Evolutionary conservation across 2,329 filamentous ascomycete genomes (phyloP).

Genomic region (Byssochlamys sp.): DNA sequence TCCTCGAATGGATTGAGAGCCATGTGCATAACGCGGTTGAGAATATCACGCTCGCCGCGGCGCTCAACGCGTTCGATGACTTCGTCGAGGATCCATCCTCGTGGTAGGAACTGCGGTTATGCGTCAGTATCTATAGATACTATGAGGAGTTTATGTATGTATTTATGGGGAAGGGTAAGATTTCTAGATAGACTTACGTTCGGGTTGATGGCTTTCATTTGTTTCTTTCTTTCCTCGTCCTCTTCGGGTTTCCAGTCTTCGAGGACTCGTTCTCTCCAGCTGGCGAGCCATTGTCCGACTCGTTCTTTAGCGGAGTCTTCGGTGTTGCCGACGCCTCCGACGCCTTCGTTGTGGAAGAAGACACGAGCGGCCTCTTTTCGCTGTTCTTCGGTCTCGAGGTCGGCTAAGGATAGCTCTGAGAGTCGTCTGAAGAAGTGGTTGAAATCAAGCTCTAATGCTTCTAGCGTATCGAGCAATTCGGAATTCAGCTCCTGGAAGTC

Average conservation of each 20-base stretch:
- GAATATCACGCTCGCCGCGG: conserved; percentile 66
- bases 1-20: conserved; percentile 76
- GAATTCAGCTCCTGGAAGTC: conserved; percentile 78
- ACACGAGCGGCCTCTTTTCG: conserved; percentile 55
- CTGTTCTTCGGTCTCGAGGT: conserved; percentile 56
- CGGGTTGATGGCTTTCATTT: conserved; percentile 82
- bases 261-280: conserved; percentile 60
- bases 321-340: conserved; percentile 47
- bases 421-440: conserved; percentile 85
- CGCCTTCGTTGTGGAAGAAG: conserved; percentile 73
- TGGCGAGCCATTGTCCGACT: conserved; percentile 70
- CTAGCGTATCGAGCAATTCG: conserved; percentile 70
- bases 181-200: conserved; percentile 41
- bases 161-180: background rate
- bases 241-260: conserved; percentile 63
- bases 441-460: conserved; percentile 78
- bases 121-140: background rate
- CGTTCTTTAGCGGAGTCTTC: conserved; percentile 57
- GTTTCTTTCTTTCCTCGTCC: conserved; percentile 55
- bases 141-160: no score
- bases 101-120: conserved; percentile 59
- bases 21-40: conserved; percentile 73
- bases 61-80: conserved; percentile 82
- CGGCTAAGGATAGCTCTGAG: conserved; percentile 51
- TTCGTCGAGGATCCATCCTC: conserved; percentile 88